Base-by-base conservation (phyloP, 83 land plant species). In the Diphasiastrum complanatum region DNA sequence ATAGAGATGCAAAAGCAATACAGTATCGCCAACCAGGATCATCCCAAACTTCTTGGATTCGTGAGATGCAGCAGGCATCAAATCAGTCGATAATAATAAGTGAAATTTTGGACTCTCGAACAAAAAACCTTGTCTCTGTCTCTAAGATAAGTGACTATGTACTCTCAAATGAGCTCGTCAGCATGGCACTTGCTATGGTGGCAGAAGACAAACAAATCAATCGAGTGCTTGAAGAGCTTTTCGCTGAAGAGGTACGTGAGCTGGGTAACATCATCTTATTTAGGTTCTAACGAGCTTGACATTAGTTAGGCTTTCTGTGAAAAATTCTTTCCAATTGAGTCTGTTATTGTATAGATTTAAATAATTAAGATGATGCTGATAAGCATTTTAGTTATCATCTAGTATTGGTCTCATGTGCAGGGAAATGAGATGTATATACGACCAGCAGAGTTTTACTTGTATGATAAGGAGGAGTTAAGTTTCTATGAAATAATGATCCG, bases 121-220 rank as follows among this genome's bases (percentile, higher is more conserved):
- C 86, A 11, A 82, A 77, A 51, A 77, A 79, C 28, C 57, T 80
- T 32, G 55, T 86, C 45, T 53, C 79, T 23, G 72, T 77, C 71
- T 79, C 83, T 54, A 82, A 68, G 65, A 78, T 82, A 11, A 75
- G 84, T 53, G 91, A 86, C 68, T 83, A 83, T 73, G 86, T 83
- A 33, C 51, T 83, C 2, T 79, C 86, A 33, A 83, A 83, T 71
- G 91, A 82, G 67, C 78, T 82, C 55, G 91, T 86, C 14, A 82
- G 86, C 76, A 86, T 86, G 91, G 84, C 82, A 22, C 45, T 86
- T 20, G 86, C 86, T 10, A 86, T 86, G 91, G 86, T 86, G 24
- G 91, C 91, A 10, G 86, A 86, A 68, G 91, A 86, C 60, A 75
- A 79, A 51, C 79, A 83, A 27, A 82, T 86, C 66, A 80, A 80